phyloP scores from a whole-genome alignment of 257 asterid species.

The Eucommia ulmoides region DNA sequence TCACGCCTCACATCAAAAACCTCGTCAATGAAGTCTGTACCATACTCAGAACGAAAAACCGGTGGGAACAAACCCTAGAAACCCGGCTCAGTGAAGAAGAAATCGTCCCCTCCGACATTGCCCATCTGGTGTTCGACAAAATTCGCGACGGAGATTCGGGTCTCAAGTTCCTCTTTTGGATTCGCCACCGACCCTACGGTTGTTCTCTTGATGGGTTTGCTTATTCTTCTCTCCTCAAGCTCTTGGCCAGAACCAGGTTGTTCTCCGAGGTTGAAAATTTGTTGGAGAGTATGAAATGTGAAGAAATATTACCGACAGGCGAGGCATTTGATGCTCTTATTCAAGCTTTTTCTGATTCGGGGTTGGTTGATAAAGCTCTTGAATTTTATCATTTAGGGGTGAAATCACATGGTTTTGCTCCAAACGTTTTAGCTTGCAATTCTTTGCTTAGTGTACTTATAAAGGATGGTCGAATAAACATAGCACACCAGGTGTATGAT shows the following conservation, averaged over 20 bases:
- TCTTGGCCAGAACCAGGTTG: constrained; percentile 52
- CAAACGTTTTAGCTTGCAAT: constrained; percentile 54
- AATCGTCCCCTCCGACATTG: constrained; percentile 56
- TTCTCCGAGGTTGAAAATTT: constrained; percentile 40
- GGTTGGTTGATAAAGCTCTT: constrained; percentile 47
- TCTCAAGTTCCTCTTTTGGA: constrained; percentile 60
- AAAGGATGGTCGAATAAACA: constrained; percentile 32
- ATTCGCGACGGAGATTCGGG: constrained; percentile 60
- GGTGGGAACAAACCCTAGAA: constrained; percentile 53
- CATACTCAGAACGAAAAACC: constrained; percentile 38
- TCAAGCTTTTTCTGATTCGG: constrained; percentile 42
- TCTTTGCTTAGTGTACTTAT: constrained; percentile 72
- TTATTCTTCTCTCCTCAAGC: constrained; percentile 78
- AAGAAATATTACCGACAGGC: constrained; percentile 52
- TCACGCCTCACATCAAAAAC: constrained; percentile 28
- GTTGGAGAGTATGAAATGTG: constrained; percentile 45
- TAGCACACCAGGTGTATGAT: constrained; percentile 40
- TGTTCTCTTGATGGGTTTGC: constrained; percentile 52
- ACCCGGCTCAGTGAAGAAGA: constrained; percentile 46
- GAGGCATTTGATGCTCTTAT: constrained; percentile 53
- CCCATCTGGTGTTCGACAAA: constrained; percentile 83
- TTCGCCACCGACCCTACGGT: constrained; percentile 29
- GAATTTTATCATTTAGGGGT: constrained; percentile 40
- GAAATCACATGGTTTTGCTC: constrained; percentile 27
- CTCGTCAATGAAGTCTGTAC: constrained; percentile 46